Evolutionary conservation across 2,329 filamentous ascomycete genomes (phyloP).

Genomic region (Fusarium sp.): DNA sequence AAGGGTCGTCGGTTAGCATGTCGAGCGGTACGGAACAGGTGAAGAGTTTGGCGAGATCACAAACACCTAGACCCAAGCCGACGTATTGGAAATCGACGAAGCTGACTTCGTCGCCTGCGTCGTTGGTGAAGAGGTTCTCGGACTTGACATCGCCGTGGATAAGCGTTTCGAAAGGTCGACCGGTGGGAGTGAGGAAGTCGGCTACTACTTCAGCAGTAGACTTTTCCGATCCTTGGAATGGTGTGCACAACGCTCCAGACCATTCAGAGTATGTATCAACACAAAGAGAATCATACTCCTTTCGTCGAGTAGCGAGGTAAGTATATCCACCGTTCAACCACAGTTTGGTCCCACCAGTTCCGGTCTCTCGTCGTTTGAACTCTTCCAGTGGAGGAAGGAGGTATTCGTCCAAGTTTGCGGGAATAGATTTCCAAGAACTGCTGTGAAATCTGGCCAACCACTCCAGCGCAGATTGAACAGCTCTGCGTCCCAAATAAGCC

Average conservation of each 20-base stretch:
- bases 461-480: constrained; percentile 66
- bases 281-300: constrained; percentile 64
- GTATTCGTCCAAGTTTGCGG: constrained; percentile 50
- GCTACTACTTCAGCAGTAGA: constrained; percentile 67
- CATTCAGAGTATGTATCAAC: constrained; percentile 65
- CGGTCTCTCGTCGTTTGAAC: constrained; percentile 44
- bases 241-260: constrained; percentile 61
- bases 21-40: constrained; percentile 71
- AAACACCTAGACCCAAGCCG: constrained; percentile 72
- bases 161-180: constrained; percentile 63
- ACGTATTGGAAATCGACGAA: constrained; percentile 79
- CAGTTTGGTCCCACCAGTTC: constrained; percentile 47
- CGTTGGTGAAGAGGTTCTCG: constrained; percentile 72
- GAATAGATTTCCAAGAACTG: constrained; percentile 59
- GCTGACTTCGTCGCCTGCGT: constrained; percentile 62
- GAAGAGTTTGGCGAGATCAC: constrained; percentile 75
- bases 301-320: constrained; percentile 71
- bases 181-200: constrained; percentile 60
- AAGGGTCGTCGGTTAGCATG: constrained; percentile 57
- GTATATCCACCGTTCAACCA: constrained; percentile 78
- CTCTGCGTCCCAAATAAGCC: constrained; percentile 57
- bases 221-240: constrained; percentile 31
- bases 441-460: constrained; percentile 74
- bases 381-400: constrained; percentile 69
- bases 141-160: constrained; percentile 79